These are phyloP conservation scores for Pyrrhoderma noxium DNA, from an alignment of 1,284 basidiomycete species.

Conservation along the genomic window DNA sequence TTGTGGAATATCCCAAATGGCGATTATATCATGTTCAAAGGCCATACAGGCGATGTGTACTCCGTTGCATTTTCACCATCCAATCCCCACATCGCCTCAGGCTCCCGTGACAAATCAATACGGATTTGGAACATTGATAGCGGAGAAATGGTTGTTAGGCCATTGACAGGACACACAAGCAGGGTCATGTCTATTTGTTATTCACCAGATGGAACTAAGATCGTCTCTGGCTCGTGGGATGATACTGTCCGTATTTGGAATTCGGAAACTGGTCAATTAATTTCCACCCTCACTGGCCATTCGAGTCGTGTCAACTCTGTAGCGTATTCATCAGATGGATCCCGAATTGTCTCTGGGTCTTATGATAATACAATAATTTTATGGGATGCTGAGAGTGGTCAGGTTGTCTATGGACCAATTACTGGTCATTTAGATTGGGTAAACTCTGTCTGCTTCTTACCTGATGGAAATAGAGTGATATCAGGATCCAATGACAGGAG, in stretches of 20 bases:
- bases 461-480: conserved; percentile 3
- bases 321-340: conserved; percentile 1
- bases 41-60: neutral
- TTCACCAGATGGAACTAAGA: conserved; percentile 2
- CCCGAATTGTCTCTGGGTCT: neutral
- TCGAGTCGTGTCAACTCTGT: neutral
- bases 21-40: neutral
- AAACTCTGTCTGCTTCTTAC: conserved; percentile 9
- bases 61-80: neutral
- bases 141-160: no score
- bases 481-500: conserved; percentile 1
- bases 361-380: neutral
- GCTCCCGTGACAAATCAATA: neutral
- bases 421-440: neutral
- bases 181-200: neutral
- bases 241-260: conserved; percentile 35
- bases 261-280: conserved; percentile 1
- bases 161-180: no score
- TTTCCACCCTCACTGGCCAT: neutral
- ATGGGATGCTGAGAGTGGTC: neutral
- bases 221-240: conserved; percentile 54
- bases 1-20: neutral
- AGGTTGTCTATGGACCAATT: neutral
- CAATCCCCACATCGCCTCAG: neutral
- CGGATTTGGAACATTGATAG: neutral